Base-by-base conservation (phyloP, 2,329 filamentous ascomycete genomes). In the Emergomyces orientalis region DNA sequence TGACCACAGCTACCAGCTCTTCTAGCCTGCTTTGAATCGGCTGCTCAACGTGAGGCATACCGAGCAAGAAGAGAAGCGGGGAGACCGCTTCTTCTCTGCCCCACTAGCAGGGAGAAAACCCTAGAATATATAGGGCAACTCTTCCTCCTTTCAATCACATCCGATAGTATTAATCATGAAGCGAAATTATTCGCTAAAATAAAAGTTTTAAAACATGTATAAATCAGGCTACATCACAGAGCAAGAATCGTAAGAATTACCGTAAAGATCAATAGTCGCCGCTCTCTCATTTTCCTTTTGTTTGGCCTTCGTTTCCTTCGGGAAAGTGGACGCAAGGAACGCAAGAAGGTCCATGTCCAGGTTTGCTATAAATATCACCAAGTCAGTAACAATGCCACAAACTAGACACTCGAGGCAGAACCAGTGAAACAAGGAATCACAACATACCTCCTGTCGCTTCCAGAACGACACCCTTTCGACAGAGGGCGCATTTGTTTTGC, bases 261-360 rank as follows among this genome's bases (percentile, higher is more conserved):
- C 89, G 69, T 88, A 90, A 66, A 86, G 80, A 72, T 91, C 89
- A 60, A 86, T 81, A 4, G 88, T 86, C n/a, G 87, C 84, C 71
- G 90, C 88, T 22, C 84, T 81, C 71, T 94, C 89, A 70, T 93
- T 92, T 62, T 87, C 84, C 67, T 78, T 79, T 65, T 88, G 81
- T 71, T 89, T 89, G 69, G 85, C 82, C 65, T 84, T 87, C 45
- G 85, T 82, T 70, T 89, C 87, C 61, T 82, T 82, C 1, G 88
- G 86, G 67, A 96, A 95, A 74, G 90, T 91, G 63, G 84, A 85
- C 68, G 86, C 85, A 64, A 95, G 76, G 66, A 89, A 93, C 32
- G 81, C 83, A 60, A 86, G 84, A 27, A 91, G 79, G 6, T 87
- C 80, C 27, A 78, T 75, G 70, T 96, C 90, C 25, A 94, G 81